Conservation (phyloP, 345 rosid genomes). For the Murraya paniculata region DNA sequence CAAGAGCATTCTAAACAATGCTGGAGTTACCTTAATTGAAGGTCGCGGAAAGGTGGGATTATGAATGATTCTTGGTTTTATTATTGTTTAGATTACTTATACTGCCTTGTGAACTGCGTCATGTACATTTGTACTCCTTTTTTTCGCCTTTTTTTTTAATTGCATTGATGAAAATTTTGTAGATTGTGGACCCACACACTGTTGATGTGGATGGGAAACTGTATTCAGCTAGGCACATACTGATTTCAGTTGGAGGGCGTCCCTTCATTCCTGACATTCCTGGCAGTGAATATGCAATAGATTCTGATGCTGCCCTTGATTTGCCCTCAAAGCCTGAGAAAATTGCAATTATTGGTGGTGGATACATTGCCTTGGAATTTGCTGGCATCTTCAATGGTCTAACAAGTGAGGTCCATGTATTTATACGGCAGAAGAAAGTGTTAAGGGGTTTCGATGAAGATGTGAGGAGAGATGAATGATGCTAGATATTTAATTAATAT, state of each 20-base stretch:
- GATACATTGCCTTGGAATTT: conserved; percentile 87
- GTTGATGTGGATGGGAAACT: conserved; percentile 84
- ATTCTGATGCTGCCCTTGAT: conserved; percentile 98
- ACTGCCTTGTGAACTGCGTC: not conserved
- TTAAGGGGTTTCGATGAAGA: conserved; percentile 97
- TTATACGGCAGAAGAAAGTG: conserved; percentile 89
- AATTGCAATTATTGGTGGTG: conserved; percentile 92
- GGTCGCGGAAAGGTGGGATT: conserved; percentile 89
- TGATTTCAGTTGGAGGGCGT: conserved; percentile 90
- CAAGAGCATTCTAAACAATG: conserved; percentile 66
- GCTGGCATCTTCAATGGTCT: conserved; percentile 92
- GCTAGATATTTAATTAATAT: conserved; percentile 7
- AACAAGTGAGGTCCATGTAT: conserved; percentile 81
- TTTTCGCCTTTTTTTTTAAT: not conserved
- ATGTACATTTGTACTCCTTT: not conserved
- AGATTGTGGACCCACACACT: conserved; percentile 91
- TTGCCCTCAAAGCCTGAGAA: conserved; percentile 79
- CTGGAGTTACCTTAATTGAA: conserved; percentile 72
- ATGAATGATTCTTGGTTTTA: not conserved
- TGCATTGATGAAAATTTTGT: conserved; percentile 12
- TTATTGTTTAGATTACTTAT: not conserved
- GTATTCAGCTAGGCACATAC: conserved; percentile 69
- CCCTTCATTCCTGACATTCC: conserved; percentile 93
- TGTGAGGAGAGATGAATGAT: conserved; percentile 31
- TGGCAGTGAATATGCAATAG: conserved; percentile 79